Base-by-base conservation (phyloP, 2,329 filamentous ascomycete species). In the Scytalidium lignicola region DNA sequence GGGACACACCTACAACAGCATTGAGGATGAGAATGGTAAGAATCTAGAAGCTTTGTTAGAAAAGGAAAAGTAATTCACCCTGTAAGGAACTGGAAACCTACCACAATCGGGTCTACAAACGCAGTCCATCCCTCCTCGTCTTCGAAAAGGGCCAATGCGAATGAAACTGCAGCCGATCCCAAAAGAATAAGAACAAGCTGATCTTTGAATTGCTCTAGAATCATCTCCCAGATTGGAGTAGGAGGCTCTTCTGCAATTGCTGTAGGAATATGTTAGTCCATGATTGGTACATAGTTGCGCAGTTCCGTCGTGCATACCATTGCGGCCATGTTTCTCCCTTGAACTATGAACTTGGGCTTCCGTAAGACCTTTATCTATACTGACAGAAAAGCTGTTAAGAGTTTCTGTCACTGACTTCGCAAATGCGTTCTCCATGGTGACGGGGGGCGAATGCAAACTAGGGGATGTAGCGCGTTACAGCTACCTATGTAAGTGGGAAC, bases 151-250 rank as follows among this genome's bases (percentile, higher is more conserved):
- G 93, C 93, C 54, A 99, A 76, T 21, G 91, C 83, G 66, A 99
- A 97, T 2, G 93, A 97, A 29, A 99, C 85, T 18, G 86, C 90
- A 10, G 93, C 93, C 32, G 92, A 97, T 48, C 83, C 93, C 44
- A 99, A 80, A 19, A 99, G 78, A 60, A 99, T 99, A 47, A 99
- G 80, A 58, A 99, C 93, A 43, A 99, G 82, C 70, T 99, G 93
- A 67, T 99, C 93, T 72, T 99, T 96, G 79, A 99, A 99, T 69
- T 99, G 93, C 72, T 99, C 93, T 51, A 99, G 79, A 49, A 99
- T 89, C 55, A 99, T 84, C 71, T 97, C 82, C 93, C 92, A 99
- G 43, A 99, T 68, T 37, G 93, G 93, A 26, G 93, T 99, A 2
- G 93, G 90, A 47, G 93, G 93, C 57, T 99, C 93, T 73, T 99